phyloP scores from a whole-genome alignment of 2,329 filamentous ascomycete species.

The Diaporthe citri region DNA sequence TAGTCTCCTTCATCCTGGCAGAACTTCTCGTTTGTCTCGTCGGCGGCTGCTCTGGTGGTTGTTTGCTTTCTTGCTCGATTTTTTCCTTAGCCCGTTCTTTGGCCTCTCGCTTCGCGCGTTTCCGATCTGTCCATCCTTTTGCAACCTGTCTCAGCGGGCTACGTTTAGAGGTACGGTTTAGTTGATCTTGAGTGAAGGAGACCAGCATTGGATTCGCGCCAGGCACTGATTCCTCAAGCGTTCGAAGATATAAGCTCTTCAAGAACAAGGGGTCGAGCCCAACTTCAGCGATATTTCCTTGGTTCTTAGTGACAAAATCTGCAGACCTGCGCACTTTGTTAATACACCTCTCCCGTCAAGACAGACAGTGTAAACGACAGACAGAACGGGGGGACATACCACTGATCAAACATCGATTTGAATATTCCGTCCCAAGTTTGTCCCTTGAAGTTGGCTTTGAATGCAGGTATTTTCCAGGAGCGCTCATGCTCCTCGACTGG shows the following conservation, averaged over 20 bases:
- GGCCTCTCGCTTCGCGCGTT: not conserved
- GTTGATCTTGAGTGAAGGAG: not conserved
- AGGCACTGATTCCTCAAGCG: not conserved
- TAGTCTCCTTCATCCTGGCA: not conserved
- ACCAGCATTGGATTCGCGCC: constrained; percentile 5
- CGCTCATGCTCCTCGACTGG: constrained; percentile 5
- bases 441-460: constrained; percentile 36
- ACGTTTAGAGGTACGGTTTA: constrained; percentile 15
- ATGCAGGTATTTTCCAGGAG: constrained; percentile 24
- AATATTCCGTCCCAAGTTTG: constrained; percentile 37
- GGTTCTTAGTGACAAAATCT: constrained; percentile 32
- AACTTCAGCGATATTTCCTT: constrained; percentile 27
- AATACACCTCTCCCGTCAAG: not conserved
- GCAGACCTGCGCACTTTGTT: not conserved
- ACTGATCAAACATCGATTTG: constrained; percentile 32
- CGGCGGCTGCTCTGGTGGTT: not conserved
- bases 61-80: not conserved
- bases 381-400: not conserved
- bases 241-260: not conserved
- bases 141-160: constrained; percentile 28
- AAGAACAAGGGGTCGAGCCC: constrained; percentile 29
- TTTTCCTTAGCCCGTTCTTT: constrained; percentile 2
- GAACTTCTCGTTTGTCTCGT: constrained; percentile 21
- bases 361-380: not conserved
- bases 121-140: constrained; percentile 1